These are phyloP conservation scores for Tolypocladium capitatum DNA, from an alignment of 2,329 filamentous ascomycete genomes.

Conservation along the genomic window DNA sequence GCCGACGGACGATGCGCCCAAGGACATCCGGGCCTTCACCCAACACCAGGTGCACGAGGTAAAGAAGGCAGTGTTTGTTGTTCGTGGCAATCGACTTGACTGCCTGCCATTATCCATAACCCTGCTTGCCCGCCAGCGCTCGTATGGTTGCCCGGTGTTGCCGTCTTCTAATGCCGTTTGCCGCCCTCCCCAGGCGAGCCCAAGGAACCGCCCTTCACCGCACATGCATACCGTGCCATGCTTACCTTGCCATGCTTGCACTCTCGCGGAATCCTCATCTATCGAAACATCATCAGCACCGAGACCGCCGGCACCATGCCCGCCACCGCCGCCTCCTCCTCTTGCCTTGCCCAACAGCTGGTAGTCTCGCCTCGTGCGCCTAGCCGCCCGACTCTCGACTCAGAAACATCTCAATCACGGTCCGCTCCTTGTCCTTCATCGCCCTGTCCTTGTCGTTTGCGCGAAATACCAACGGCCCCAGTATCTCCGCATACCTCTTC, in stretches of 20 bases:
- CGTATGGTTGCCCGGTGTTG: neutral
- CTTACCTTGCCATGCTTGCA: neutral
- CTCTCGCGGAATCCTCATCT: neutral
- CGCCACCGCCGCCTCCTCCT: neutral
- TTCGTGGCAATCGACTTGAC: neutral
- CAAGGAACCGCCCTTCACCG: neutral
- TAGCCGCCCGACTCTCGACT: constrained; percentile 19
- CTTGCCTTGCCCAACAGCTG: neutral
- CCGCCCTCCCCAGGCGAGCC: neutral
- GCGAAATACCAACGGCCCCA: constrained; percentile 51
- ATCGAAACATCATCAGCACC: neutral
- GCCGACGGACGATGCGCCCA: too few relatives aligned
- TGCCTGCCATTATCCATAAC: neutral
- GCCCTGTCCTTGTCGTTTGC: constrained; percentile 40
- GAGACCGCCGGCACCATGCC: neutral
- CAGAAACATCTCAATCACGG: constrained; percentile 56
- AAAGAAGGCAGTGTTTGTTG: too few relatives aligned
- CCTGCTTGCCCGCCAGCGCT: neutral
- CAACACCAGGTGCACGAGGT: too few relatives aligned
- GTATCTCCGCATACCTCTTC: constrained; percentile 48
- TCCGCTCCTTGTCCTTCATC: constrained; percentile 49
- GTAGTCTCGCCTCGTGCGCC: constrained; percentile 6
- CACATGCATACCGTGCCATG: too few relatives aligned
- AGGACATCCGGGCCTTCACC: neutral
- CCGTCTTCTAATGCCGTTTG: neutral